Conservation (phyloP, 2,329 filamentous ascomycete species). For the Venturia oleaginea region DNA sequence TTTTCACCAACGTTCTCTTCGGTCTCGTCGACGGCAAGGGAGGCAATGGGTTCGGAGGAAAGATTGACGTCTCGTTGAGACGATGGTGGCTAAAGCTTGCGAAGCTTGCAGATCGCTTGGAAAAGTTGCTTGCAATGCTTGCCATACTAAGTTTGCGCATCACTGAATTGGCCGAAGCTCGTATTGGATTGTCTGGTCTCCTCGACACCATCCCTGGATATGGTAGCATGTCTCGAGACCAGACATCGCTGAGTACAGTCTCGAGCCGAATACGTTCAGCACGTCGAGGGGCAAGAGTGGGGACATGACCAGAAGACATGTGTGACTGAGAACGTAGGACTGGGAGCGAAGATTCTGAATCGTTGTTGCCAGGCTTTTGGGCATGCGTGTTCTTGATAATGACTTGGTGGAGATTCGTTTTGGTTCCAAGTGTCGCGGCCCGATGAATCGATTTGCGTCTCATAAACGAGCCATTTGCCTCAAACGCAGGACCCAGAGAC, state of each 20-base stretch:
- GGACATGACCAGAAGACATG: slow-evolving; percentile 52
- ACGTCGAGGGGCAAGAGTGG: slow-evolving; percentile 64
- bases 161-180: slow-evolving; percentile 72
- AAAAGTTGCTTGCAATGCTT: slow-evolving; percentile 68
- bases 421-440: slow-evolving; percentile 63
- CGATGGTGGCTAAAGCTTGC: slow-evolving; percentile 32
- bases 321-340: slow-evolving; percentile 75
- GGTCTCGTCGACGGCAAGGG: background rate
- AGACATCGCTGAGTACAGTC: slow-evolving; percentile 63
- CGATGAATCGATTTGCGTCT: slow-evolving; percentile 70
- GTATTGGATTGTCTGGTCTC: slow-evolving; percentile 61
- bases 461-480: slow-evolving; percentile 56
- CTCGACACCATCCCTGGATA: slow-evolving; percentile 70
- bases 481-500: slow-evolving; percentile 65
- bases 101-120: slow-evolving; percentile 57
- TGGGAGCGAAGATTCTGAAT: slow-evolving; percentile 38
- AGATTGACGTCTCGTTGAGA: slow-evolving; percentile 26
- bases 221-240: slow-evolving; percentile 71
- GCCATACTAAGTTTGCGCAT: slow-evolving; percentile 82
- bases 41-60: slow-evolving; percentile 14
- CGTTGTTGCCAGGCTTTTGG: slow-evolving; percentile 46
- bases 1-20: slow-evolving; percentile 6
- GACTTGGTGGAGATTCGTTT: slow-evolving; percentile 61
- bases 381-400: slow-evolving; percentile 79
- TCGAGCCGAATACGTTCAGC: slow-evolving; percentile 73